A percentile compares a stretch with the other conserved stretches of the same genome.
Evolutionary conservation across 106 monocot genomes (phyloP).

Genomic region (Hemerocallis citrina): DNA sequence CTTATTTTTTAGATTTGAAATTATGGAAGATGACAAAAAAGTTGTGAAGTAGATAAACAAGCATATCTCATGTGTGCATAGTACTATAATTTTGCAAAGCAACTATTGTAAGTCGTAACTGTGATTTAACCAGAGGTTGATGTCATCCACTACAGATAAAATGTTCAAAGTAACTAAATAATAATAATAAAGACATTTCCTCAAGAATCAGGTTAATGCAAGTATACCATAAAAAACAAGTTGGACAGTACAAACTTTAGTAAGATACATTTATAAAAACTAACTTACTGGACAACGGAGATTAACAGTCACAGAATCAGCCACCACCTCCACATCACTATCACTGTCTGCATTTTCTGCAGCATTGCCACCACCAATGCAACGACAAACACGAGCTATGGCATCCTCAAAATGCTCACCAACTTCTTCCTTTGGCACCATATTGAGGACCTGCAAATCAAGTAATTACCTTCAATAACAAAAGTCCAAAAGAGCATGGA

Average conservation of each 20-base stretch:
- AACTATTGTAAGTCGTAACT: too few species aligned
- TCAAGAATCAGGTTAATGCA: not conserved
- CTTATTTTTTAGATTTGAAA: too few species aligned
- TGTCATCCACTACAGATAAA: too few species aligned
- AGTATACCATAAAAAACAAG: not conserved
- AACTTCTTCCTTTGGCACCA: constrained; percentile 80
- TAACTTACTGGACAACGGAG: constrained; percentile 70
- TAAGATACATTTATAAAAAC: not conserved
- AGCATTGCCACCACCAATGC: constrained; percentile 65
- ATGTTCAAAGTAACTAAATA: too few species aligned
- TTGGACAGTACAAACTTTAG: not conserved
- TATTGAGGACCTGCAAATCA: constrained; percentile 48
- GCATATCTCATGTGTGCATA: too few species aligned
- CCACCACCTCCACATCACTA: constrained; percentile 72
- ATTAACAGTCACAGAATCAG: constrained; percentile 57
- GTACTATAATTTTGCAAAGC: too few species aligned
- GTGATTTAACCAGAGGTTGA: too few species aligned
- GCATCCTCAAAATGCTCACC: constrained; percentile 85
- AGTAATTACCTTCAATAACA: not conserved
- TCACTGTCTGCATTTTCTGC: constrained; percentile 65
- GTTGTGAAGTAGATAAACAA: too few species aligned
- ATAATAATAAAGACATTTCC: too few species aligned
- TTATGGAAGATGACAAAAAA: too few species aligned
- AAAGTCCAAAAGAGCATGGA: not conserved
- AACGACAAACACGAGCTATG: constrained; percentile 76